Base-by-base conservation (phyloP, 495 filamentous ascomycete genomes). In the Opeltia flavorubescens region DNA sequence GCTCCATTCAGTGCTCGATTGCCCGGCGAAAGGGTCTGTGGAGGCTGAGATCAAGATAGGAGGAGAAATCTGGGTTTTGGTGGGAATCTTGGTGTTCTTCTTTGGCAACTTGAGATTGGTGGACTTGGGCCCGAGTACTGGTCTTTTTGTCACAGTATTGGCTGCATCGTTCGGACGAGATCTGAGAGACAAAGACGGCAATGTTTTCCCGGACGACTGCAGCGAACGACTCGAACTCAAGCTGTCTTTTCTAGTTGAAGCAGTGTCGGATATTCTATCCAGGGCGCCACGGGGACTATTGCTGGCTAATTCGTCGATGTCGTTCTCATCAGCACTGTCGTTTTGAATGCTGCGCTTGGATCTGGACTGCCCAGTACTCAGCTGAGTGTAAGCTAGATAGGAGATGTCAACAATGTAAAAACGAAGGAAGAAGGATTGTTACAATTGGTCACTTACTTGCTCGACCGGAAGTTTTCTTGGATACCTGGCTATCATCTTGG, bases 221-320 rank as follows among this genome's bases (percentile, higher is more conserved):
- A 9, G 20, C 20, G 39, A 47, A n/a, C 15, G 40, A 43, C 20
- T 49, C 27, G 31, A 28, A 24, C 23, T 30, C 25, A 48, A 44
- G 18, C 17, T 47, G 15, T 47, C 33, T 27, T 20, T 35, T 13
- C 23, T 27, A 25, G 24, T 25, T 2, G 52, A 48, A 11, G 45
- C 39, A 17, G 30, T 29, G 18, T 35, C 38, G 7, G 46, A 38
- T 36, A 50, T 23, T 11, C 50, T 39, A 27, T 43, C 40, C 13
- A 43, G 41, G 41, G 58, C 54, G 20, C 60, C 52, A 8, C 64
- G 51, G 20, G 64, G 49, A 15, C 53, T 58, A 40, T 48, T 58
- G n/a, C 43, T 33, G 44, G 54, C 63, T 39, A 64, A 48, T 18
- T 66, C 63, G 44, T 62, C 57, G 25, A 61, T 50, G 29, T 47